These are phyloP conservation scores for Stylosanthes scabra DNA, from an alignment of 331 rosid species.

Conservation along the genomic window DNA sequence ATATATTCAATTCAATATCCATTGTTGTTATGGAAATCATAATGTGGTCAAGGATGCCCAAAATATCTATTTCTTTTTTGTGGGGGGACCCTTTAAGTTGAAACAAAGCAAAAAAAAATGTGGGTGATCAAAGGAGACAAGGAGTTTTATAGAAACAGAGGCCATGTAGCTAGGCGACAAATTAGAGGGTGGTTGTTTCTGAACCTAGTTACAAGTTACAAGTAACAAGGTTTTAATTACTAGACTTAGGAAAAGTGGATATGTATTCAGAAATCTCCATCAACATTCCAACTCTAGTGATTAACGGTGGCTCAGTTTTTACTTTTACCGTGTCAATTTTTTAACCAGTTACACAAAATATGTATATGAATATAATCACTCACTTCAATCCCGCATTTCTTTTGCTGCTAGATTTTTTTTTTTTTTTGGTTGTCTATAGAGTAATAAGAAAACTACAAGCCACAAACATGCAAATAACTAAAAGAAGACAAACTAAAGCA, in stretches of 20 bases:
- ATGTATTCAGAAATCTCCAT: neutral
- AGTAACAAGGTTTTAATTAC: neutral
- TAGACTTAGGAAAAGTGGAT: conserved; percentile 22
- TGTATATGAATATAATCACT: no score
- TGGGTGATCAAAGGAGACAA: conserved; percentile 13
- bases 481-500: no score
- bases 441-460: no score
- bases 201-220: conserved; percentile 8
- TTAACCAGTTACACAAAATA: no score
- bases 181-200: conserved; percentile 26
- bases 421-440: no score
- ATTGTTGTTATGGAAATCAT: no score
- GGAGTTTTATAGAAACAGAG: neutral
- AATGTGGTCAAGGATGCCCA: conserved; percentile 41
- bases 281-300: no score
- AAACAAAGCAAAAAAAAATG: conserved; percentile 13
- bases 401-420: no score
- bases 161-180: conserved; percentile 9
- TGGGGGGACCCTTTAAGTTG: conserved; percentile 32
- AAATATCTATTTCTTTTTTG: neutral
- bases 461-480: no score
- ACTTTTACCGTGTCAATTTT: no score
- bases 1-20: neutral
- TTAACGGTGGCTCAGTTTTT: no score
- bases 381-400: no score